Conservation (phyloP, 2,329 filamentous ascomycete genomes). For the Neoscytalidium dimidiatum region DNA sequence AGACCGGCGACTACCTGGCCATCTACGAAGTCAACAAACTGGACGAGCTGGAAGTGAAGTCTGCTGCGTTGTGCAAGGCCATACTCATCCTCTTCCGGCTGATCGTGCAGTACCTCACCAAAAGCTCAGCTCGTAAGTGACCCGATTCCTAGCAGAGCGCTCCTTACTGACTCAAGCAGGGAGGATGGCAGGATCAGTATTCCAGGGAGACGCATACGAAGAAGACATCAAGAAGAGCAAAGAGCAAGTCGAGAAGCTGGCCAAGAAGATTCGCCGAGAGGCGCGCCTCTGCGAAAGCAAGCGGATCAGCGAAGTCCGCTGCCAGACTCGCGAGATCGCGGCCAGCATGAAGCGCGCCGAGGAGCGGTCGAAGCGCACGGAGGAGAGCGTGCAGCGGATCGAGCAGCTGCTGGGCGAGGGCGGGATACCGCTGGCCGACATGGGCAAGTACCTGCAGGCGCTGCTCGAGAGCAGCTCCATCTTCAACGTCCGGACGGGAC, state of each 20-base stretch:
- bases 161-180: not conserved
- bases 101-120: not conserved
- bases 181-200: not conserved
- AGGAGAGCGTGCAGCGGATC: not conserved
- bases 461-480: not conserved
- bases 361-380: not conserved
- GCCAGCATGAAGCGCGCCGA: not conserved
- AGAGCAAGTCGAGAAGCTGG: not conserved
- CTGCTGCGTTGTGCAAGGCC: not conserved
- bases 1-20: not conserved
- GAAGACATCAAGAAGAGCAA: not conserved
- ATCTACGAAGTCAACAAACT: not conserved
- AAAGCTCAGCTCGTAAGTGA: not conserved
- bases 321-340: not conserved
- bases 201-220: not conserved
- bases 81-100: not conserved
- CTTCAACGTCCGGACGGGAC: not conserved
- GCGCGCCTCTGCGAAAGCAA: not conserved
- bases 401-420: not conserved
- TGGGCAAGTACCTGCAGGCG: not conserved
- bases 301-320: not conserved
- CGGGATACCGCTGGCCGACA: not conserved
- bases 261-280: not conserved
- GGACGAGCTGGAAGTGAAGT: not conserved
- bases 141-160: not conserved